Evolutionary conservation across 257 asterid genomes (phyloP).

Genomic region (Penstemon davidsonii): DNA sequence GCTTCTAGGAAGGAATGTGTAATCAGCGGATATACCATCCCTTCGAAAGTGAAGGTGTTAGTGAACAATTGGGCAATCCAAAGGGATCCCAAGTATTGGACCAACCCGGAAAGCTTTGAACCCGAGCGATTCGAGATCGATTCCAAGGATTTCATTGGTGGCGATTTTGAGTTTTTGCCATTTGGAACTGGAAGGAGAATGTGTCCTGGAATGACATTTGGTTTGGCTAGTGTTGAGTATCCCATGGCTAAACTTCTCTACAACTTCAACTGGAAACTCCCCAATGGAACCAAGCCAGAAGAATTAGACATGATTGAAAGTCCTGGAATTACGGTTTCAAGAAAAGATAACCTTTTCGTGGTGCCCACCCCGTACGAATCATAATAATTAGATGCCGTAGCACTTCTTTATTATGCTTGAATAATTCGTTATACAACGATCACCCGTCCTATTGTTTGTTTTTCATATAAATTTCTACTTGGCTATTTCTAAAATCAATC

Average conservation of each 20-base stretch:
- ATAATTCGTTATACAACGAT: no score
- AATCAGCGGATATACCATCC: conserved; percentile 28
- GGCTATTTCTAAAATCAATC: no score
- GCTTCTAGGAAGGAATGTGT: conserved; percentile 15
- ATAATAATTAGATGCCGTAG: no score
- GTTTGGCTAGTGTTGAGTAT: conserved; percentile 27
- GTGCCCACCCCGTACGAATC: conserved; percentile 22
- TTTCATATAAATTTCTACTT: no score
- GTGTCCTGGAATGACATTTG: conserved; percentile 37
- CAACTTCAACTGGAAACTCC: conserved; percentile 40
- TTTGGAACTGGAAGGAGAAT: conserved; percentile 41
- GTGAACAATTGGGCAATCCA: conserved; percentile 41
- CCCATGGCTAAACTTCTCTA: conserved; percentile 35
- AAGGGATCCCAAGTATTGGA: conserved; percentile 37
- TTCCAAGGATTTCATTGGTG: conserved; percentile 26
- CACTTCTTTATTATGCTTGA: no score
- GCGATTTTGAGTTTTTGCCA: conserved; percentile 31
- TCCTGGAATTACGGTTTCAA: conserved; percentile 22
- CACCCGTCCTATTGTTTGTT: no score
- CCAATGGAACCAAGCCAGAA: conserved; percentile 23
- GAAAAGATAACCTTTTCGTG: conserved; percentile 27
- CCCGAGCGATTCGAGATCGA: conserved; percentile 27
- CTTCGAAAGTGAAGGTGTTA: conserved; percentile 25
- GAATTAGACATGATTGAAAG: conserved; percentile 37
- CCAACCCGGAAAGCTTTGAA: conserved; percentile 27